A percentile compares a stretch with the other conserved stretches of the same genome.
phyloP scores from a whole-genome alignment of 768 basidiomycete species.

The Suillus sp. region DNA sequence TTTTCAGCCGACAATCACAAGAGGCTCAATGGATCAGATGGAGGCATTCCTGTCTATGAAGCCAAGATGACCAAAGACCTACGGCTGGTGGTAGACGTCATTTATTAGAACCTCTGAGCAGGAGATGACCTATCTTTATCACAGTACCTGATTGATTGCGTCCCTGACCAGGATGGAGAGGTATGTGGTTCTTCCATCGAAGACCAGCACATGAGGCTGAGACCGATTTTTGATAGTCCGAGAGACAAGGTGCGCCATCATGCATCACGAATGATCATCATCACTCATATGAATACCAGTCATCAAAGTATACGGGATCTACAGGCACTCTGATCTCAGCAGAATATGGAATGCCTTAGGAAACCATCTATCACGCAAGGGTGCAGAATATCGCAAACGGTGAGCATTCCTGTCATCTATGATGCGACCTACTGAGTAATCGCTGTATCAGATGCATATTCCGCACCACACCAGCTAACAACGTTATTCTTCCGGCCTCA shows the following conservation, averaged over 20 bases:
- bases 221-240: slow-evolving; percentile 28
- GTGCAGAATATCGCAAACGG: slow-evolving; percentile 57
- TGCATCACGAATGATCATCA: not conserved
- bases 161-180: slow-evolving; percentile 38
- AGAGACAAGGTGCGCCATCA: slow-evolving; percentile 38
- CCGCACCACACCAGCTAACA: slow-evolving; percentile 38
- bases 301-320: slow-evolving; percentile 52
- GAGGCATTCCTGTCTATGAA: slow-evolving; percentile 61
- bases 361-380: slow-evolving; percentile 42
- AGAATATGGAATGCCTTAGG: slow-evolving; percentile 52
- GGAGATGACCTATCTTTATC: slow-evolving; percentile 1
- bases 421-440: not conserved
- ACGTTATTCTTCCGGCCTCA: slow-evolving; percentile 50
- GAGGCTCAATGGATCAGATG: slow-evolving; percentile 45
- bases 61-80: slow-evolving; percentile 63
- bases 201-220: not conserved
- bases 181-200: slow-evolving; percentile 22
- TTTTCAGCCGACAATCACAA: slow-evolving; percentile 74
- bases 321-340: slow-evolving; percentile 48
- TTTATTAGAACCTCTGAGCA: not conserved
- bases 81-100: slow-evolving; percentile 48
- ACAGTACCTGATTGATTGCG: slow-evolving; percentile 53
- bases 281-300: slow-evolving; percentile 28
- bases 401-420: slow-evolving; percentile 21
- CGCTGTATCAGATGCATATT: slow-evolving; percentile 44